Evolutionary conservation across 73 alveolate species (phyloP), one percentile per base, ranked within the genome.

Genomic region (Vitrella brassicaformis): DNA sequence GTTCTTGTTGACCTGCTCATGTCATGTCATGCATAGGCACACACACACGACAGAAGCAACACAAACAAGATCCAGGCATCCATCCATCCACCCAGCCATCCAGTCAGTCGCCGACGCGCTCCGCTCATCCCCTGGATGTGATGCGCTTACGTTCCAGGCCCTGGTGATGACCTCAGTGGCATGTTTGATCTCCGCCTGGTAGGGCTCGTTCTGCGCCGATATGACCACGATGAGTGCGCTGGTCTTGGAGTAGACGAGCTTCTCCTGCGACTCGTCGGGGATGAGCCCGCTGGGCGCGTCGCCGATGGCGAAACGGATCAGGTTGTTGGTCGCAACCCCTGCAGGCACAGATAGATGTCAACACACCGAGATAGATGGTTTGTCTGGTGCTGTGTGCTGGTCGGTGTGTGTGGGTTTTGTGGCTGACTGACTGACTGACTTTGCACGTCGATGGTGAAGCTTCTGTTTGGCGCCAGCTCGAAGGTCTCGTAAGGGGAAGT

Each of bases 1-100:
- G 68, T 86, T 14, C 56, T 39, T 39, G 22, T 39, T 39, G 22
- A 39, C 56, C n/a, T n/a, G n/a, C n/a, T n/a, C n/a, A n/a, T n/a
- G n/a, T n/a, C n/a, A n/a, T n/a, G n/a, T n/a, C n/a, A n/a, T n/a
- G n/a, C n/a, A n/a, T n/a, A n/a, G n/a, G n/a, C n/a, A n/a, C n/a
- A n/a, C n/a, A n/a, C n/a, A n/a, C n/a, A n/a, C n/a, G n/a, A n/a
- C n/a, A n/a, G n/a, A n/a, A n/a, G n/a, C n/a, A n/a, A n/a, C n/a
- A n/a, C n/a, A n/a, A n/a, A n/a, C n/a, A n/a, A n/a, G n/a, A n/a
- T n/a, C n/a, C n/a, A n/a, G n/a, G n/a, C n/a, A n/a, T n/a, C n/a
- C n/a, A n/a, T n/a, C n/a, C n/a, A n/a, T n/a, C n/a, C n/a, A n/a
- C n/a, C n/a, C n/a, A n/a, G n/a, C n/a, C n/a, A n/a, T n/a, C n/a